These are phyloP conservation scores for Trichoderma oligosporum DNA, from an alignment of 2,329 filamentous ascomycete species.

Conservation along the genomic window DNA sequence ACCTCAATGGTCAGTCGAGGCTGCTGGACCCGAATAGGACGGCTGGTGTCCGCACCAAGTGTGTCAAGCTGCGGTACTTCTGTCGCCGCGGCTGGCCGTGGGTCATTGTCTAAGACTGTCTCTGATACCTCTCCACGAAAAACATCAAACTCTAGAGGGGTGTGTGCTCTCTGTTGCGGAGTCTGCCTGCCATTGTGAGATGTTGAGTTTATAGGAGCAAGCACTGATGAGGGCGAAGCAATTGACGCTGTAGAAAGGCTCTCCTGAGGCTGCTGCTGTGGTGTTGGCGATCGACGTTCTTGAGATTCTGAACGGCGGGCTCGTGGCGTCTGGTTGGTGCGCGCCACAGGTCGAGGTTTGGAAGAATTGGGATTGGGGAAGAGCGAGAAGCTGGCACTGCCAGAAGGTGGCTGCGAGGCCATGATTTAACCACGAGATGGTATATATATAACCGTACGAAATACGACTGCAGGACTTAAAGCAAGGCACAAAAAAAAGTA, in stretches of 20 bases:
- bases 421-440: constrained; percentile 28
- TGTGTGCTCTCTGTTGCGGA: constrained; percentile 32
- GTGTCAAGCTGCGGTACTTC: constrained; percentile 19
- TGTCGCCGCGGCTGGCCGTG: neutral
- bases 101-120: constrained; percentile 22
- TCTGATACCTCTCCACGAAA: constrained; percentile 22
- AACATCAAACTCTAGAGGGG: constrained; percentile 35
- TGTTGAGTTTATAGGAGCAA: constrained; percentile 24
- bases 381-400: constrained; percentile 52
- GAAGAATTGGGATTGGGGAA: constrained; percentile 50
- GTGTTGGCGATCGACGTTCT: constrained; percentile 37
- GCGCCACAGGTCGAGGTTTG: constrained; percentile 28
- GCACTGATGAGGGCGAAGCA: constrained; percentile 22
- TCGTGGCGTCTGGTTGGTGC: constrained; percentile 37
- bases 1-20: constrained; percentile 42
- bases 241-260: constrained; percentile 27
- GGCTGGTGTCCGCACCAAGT: constrained; percentile 1
- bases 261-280: constrained; percentile 37
- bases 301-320: constrained; percentile 37
- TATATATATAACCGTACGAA: too few relatives aligned
- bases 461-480: neutral
- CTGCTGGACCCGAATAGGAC: constrained; percentile 33
- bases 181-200: constrained; percentile 34
- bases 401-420: constrained; percentile 36
- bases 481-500: neutral